These are phyloP conservation scores for Trypanosoma lewisi DNA, from an alignment of 208 protist genomes.

Conservation along the genomic window DNA sequence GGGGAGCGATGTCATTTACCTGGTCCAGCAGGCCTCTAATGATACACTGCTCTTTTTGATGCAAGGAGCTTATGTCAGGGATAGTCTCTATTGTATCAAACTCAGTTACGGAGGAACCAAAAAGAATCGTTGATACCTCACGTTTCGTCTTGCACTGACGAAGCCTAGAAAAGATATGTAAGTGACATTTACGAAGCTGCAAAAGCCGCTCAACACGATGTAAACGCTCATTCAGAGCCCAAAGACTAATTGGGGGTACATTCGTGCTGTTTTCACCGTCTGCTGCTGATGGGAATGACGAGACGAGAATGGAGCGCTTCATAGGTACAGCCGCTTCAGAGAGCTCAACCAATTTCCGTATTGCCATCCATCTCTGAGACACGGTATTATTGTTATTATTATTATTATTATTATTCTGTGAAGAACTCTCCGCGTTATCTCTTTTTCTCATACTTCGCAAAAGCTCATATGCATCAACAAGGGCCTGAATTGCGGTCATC, in stretches of 20 bases:
- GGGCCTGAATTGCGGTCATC: conserved; percentile 17
- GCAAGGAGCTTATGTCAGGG: conserved; percentile 34
- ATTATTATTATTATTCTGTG: background rate
- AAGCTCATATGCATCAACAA: conserved; percentile 12
- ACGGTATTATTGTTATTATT: background rate
- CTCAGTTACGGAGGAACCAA: conserved; percentile 23
- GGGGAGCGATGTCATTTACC: conserved; percentile 30
- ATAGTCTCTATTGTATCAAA: conserved; percentile 41
- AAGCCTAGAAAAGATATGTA: conserved; percentile 31
- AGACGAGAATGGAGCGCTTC: conserved; percentile 35
- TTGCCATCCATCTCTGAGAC: conserved; percentile 9
- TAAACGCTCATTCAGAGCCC: conserved; percentile 37
- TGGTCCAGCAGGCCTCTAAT: conserved; percentile 35
- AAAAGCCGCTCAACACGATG: conserved; percentile 38
- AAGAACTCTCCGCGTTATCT: background rate
- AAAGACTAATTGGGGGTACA: conserved; percentile 29
- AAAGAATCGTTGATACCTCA: conserved; percentile 30
- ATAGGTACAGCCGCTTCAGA: conserved; percentile 63
- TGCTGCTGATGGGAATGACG: conserved; percentile 1
- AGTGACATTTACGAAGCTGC: conserved; percentile 41
- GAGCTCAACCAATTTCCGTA: conserved; percentile 45
- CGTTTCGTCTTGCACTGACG: conserved; percentile 22
- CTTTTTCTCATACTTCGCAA: background rate
- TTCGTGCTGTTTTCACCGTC: background rate
- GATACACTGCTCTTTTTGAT: conserved; percentile 47